Base-by-base conservation (phyloP, 1,284 basidiomycete genomes). In the Heterobasidion parviporum region DNA sequence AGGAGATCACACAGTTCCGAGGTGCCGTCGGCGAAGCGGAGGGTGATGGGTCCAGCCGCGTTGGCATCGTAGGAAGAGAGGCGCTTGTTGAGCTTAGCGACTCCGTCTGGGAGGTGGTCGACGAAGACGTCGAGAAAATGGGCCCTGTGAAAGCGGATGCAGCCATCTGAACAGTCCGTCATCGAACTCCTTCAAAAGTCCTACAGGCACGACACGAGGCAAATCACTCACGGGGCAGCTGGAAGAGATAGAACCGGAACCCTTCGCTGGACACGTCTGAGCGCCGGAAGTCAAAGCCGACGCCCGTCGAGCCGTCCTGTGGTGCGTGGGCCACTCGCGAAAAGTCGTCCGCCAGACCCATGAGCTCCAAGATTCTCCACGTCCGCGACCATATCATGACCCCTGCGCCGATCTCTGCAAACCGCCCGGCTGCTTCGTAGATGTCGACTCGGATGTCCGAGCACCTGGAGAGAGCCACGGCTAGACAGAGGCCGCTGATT, bases 381-480 rank as follows among this genome's bases (percentile, higher is more conserved):
- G 73, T 62, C 50, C 59, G 59, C 9, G 62, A 61, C 72, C 72
- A 75, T 33, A 75, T 72, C 69, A 71, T 72, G 14, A 75, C 69
- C 0, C 74, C 74, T 9, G 75, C 75, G 16, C 74, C 74, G 41
- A 77, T 73, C 60, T 76, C 75, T 50, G 67, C 71, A 63, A 76
- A 75, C 26, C 69, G 70, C 18, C 66, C 68, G 6, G 75, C 67
- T 8, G 71, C 69, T 62, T 77, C 75, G 59, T 75, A 77, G 2
- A 77, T 62, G 35, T 70, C 63, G 6, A 76, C 70, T 49, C 71
- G 63, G 32, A 76, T 66, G 60, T 72, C 65, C 3, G 67, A 50
- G 52, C 65, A 65, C 43, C 62, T 62, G 7, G 70, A 68, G 8
- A 76, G 64, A 1, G 68, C 69, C n/a, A 76, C 68, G 7, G 72